Evolutionary conservation across 805 yeast genomes (phyloP).

Genomic region (Metschnikowia chrysomelidarum): DNA sequence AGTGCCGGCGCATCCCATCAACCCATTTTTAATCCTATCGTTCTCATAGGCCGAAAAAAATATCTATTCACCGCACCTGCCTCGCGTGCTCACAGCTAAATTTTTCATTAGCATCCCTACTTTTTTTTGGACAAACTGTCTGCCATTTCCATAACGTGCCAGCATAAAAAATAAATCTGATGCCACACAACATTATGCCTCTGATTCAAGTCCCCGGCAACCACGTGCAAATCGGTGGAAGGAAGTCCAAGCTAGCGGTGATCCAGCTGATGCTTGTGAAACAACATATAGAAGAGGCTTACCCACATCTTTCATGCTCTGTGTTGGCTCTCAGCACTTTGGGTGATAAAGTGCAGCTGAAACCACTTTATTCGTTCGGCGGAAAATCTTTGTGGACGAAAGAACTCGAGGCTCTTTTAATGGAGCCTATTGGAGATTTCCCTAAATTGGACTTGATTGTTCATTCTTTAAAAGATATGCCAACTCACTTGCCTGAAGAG

Average conservation of each 20-base stretch:
- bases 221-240: slow-evolving; percentile 70
- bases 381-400: slow-evolving; percentile 97
- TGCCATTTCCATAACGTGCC: slow-evolving; percentile 4
- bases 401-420: slow-evolving; percentile 79
- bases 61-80: neutral
- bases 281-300: slow-evolving; percentile 51
- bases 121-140: slow-evolving; percentile 5
- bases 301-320: slow-evolving; percentile 68
- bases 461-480: slow-evolving; percentile 91
- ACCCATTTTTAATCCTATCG: slow-evolving; percentile 10
- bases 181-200: slow-evolving; percentile 24
- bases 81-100: too few relatives aligned
- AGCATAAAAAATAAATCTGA: slow-evolving; percentile 6
- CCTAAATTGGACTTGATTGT: slow-evolving; percentile 84
- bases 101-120: neutral
- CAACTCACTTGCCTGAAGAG: slow-evolving; percentile 85
- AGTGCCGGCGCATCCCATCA: slow-evolving; percentile 6
- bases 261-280: slow-evolving; percentile 79
- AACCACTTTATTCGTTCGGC: slow-evolving; percentile 90
- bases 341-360: slow-evolving; percentile 84
- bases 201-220: slow-evolving; percentile 25
- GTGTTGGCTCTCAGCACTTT: slow-evolving; percentile 79
- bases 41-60: slow-evolving; percentile 15
- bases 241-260: slow-evolving; percentile 85
- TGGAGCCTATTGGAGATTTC: slow-evolving; percentile 57